A percentile compares a stretch with the other conserved stretches of the same genome.
Evolutionary conservation across 345 rosid species (phyloP).

Genomic region (Noccaea caerulescens): DNA sequence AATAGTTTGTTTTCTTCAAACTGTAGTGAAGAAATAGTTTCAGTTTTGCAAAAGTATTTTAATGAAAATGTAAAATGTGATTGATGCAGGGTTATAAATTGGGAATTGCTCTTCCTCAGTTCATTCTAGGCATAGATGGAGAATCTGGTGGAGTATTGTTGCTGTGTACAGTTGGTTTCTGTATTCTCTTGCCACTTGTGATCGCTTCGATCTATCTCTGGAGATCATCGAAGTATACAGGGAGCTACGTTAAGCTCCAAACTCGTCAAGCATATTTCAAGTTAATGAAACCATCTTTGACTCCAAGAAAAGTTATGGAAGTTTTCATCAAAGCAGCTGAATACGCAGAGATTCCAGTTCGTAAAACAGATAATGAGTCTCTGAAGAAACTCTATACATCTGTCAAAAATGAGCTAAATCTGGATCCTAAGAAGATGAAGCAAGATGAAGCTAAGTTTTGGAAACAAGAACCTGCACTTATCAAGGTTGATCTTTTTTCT

Average conservation of each 20-base stretch:
- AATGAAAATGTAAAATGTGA: conserved; percentile 5
- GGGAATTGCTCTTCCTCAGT: conserved; percentile 97
- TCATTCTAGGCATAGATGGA: conserved; percentile 81
- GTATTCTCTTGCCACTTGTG: conserved; percentile 91
- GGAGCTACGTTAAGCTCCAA: conserved; percentile 92
- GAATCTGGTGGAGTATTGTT: conserved; percentile 89
- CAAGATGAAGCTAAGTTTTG: conserved; percentile 98
- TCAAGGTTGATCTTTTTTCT: conserved; percentile 59
- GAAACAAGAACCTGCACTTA: conserved; percentile 88
- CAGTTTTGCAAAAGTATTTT: too few relatives aligned
- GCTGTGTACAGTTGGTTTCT: conserved; percentile 88
- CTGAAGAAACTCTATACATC: conserved; percentile 82
- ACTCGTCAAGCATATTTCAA: conserved; percentile 81
- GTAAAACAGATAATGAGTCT: conserved; percentile 84
- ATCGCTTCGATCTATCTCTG: conserved; percentile 92
- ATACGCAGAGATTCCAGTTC: conserved; percentile 89
- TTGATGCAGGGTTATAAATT: conserved; percentile 83
- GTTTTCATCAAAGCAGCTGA: conserved; percentile 93
- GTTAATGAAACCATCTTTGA: conserved; percentile 80
- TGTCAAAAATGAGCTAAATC: conserved; percentile 80
- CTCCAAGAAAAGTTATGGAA: conserved; percentile 92
- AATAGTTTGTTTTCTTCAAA: not conserved
- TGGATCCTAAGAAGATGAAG: conserved; percentile 91
- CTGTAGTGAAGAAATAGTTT: too few relatives aligned
- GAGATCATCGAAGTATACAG: conserved; percentile 91